phyloP scores from a whole-genome alignment of 1,139 yeast species.

The Hemisphaericaspora xylofermentans region DNA sequence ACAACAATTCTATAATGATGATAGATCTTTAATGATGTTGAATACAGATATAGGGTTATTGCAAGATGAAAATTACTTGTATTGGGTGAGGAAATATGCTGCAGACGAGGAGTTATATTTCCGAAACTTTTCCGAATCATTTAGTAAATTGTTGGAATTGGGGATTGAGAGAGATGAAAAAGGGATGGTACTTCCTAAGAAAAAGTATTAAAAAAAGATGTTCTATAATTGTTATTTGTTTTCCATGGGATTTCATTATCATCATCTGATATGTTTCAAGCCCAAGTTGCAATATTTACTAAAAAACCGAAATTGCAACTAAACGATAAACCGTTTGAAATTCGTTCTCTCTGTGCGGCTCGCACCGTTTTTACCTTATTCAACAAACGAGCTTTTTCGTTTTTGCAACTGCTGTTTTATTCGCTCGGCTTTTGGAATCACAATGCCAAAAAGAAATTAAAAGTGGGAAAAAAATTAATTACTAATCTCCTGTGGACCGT shows the following conservation, averaged over 20 bases:
- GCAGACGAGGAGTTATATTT: slow-evolving; percentile 50
- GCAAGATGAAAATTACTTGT: slow-evolving; percentile 45
- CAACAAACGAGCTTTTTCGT: not conserved
- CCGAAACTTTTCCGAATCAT: slow-evolving; percentile 53
- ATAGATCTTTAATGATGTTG: slow-evolving; percentile 58
- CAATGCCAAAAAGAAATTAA: not conserved
- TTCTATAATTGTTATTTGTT: too few relatives aligned
- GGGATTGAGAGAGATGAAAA: slow-evolving; percentile 36
- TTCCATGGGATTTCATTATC: not conserved
- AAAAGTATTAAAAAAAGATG: not conserved
- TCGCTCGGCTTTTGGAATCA: not conserved
- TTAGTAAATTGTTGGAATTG: slow-evolving; percentile 56
- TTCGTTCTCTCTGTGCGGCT: not conserved
- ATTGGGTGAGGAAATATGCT: slow-evolving; percentile 56
- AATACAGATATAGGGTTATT: slow-evolving; percentile 62
- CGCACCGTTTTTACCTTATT: not conserved
- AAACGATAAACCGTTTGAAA: not conserved
- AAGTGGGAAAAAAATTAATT: slow-evolving; percentile 1
- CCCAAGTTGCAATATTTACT: not conserved
- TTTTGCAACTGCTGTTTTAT: not conserved
- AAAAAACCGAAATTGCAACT: not conserved
- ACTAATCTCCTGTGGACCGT: not conserved
- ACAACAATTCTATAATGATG: slow-evolving; percentile 36
- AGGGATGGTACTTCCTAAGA: slow-evolving; percentile 16
- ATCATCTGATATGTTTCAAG: not conserved